phyloP scores from a whole-genome alignment of 179 eudicot genomes.

The Silene noctiflora region DNA sequence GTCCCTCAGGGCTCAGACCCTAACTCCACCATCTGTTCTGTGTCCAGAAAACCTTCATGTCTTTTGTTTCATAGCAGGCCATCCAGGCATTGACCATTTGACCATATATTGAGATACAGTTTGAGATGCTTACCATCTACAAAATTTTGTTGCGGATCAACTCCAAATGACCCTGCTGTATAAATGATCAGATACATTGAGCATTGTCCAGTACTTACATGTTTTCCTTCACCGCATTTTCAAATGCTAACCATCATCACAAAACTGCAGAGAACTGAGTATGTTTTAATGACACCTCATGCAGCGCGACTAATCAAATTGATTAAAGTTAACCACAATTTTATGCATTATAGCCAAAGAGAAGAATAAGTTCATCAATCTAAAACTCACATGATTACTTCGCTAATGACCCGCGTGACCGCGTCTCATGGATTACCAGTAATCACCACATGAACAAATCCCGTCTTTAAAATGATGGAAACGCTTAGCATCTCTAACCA shows the following conservation, averaged over 20 bases:
- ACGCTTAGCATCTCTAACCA: conserved; percentile 73
- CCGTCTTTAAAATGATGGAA: conserved; percentile 72
- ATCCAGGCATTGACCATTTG: background rate
- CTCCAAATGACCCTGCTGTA: too few relatives aligned
- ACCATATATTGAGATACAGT: background rate
- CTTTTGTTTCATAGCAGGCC: background rate
- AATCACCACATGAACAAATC: conserved; percentile 70
- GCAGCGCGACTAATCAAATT: too few relatives aligned
- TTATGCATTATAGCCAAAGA: too few relatives aligned
- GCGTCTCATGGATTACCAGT: conserved; percentile 41
- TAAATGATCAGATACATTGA: too few relatives aligned
- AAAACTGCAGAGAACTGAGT: too few relatives aligned
- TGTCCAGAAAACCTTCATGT: background rate
- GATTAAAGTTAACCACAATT: too few relatives aligned
- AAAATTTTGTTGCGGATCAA: background rate
- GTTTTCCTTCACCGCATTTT: too few relatives aligned
- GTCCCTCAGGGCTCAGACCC: background rate
- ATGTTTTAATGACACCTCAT: too few relatives aligned
- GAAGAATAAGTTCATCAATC: too few relatives aligned
- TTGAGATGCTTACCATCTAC: conserved; percentile 5
- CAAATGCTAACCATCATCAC: too few relatives aligned
- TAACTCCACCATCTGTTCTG: background rate
- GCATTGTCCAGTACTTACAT: too few relatives aligned
- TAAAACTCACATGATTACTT: background rate
- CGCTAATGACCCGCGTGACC: background rate